Evolutionary conservation across 169 alveolate species (phyloP).

Genomic region (Fabrea salina): DNA sequence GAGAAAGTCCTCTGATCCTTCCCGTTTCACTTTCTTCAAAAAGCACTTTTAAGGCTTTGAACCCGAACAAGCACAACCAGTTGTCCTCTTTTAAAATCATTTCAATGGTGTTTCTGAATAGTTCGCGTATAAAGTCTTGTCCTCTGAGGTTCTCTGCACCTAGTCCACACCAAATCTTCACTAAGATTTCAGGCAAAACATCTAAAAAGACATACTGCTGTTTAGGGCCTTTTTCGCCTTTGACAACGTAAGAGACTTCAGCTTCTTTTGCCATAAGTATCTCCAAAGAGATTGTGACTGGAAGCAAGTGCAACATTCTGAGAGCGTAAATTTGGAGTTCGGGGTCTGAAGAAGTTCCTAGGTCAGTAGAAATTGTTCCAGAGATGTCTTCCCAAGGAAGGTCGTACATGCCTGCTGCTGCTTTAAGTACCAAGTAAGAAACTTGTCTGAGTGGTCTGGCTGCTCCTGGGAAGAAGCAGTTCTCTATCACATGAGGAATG

Average conservation of each 20-base stretch:
- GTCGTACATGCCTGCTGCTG: background rate
- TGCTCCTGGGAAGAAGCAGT: constrained; percentile 18
- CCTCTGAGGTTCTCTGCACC: constrained; percentile 4
- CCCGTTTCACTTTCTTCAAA: constrained; percentile 22
- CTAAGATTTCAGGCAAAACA: background rate
- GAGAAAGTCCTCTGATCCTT: constrained; percentile 32
- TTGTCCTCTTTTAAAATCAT: background rate
- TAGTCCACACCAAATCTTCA: constrained; percentile 21
- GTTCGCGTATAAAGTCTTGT: constrained; percentile 5
- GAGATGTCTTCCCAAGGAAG: constrained; percentile 1
- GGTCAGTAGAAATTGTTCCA: background rate
- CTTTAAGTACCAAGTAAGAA: constrained; percentile 5
- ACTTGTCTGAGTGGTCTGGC: background rate
- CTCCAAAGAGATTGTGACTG: background rate
- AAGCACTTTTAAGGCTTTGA: background rate
- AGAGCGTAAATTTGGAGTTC: constrained; percentile 23
- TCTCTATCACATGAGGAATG: background rate
- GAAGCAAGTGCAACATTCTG: constrained; percentile 15
- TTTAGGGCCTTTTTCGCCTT: background rate
- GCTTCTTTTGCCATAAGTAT: background rate
- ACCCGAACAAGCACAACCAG: background rate
- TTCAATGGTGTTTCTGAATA: background rate
- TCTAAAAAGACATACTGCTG: background rate
- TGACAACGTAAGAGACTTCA: background rate
- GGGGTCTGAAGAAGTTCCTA: constrained; percentile 11